Evolutionary conservation across 2,329 filamentous ascomycete genomes (phyloP), one percentile per base, ranked within the genome.

Genomic region (Pestalotiopsis sp.): DNA sequence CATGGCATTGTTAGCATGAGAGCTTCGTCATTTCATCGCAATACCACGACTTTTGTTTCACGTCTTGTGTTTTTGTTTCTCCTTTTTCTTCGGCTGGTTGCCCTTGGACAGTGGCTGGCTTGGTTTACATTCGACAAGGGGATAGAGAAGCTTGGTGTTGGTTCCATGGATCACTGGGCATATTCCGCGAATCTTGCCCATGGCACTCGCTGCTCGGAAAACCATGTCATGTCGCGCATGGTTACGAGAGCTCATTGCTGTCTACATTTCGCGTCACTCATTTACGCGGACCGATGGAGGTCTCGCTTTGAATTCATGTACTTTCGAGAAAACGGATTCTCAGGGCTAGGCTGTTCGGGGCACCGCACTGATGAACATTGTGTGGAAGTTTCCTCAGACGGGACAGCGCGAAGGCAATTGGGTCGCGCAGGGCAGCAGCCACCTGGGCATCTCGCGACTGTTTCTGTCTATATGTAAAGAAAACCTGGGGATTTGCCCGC

Each of bases 241-340:
- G 20, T 56, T 24, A 5, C 17, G 20, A 35, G 30, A 39, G 56
- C 20, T 52, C 44, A 60, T 52, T 59, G 67, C 63, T 68, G 59
- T 66, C 59, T 69, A 65, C 35, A 63, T 57, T 69, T 69, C 68
- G 60, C 65, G 68, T 67, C 68, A 63, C 62, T 69, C 68, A 62
- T 58, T 69, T 57, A 35, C 61, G 60, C 62, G 30, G 57, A 67
- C 59, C 55, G 52, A 52, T 39, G 39, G 40, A 56, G 58, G 65
- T 63, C 58, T 56, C 22, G 17, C 20, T 60, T 66, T 22, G 26
- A 35, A 22, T 52, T 24, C n/a, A 26, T 48, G 58, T 40, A 39
- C 22, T 59, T 63, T 55, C 14, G 30, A 63, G 48, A 22, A 14
- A 60, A n/a, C 40, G 62, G 44, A 38, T 35, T 55, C 40, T 65